phyloP scores from a whole-genome alignment of 805 yeast genomes.

The Sugiyamaella chiloensis region DNA sequence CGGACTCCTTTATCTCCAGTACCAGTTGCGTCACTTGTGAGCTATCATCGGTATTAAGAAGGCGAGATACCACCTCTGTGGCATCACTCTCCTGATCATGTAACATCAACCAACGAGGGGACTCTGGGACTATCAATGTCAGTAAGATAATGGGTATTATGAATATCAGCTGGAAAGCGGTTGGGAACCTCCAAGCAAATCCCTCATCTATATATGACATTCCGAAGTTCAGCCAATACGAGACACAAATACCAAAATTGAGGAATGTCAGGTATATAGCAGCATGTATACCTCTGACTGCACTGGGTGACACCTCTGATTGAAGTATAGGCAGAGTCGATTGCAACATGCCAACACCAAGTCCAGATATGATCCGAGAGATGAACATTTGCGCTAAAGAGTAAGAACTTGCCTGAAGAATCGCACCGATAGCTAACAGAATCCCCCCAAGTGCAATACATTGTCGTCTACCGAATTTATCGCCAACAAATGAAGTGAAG shows the following conservation, averaged over 20 bases:
- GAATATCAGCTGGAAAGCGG: slow-evolving; percentile 21
- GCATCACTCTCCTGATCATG: slow-evolving; percentile 68
- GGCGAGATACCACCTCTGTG: slow-evolving; percentile 17
- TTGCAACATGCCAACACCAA: slow-evolving; percentile 74
- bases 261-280: slow-evolving; percentile 23
- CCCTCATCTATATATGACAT: slow-evolving; percentile 24
- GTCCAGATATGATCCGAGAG: slow-evolving; percentile 69
- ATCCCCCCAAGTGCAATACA: slow-evolving; percentile 47
- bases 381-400: slow-evolving; percentile 30
- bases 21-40: not conserved
- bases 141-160: slow-evolving; percentile 41
- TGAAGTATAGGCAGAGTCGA: slow-evolving; percentile 84
- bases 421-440: slow-evolving; percentile 49
- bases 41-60: slow-evolving; percentile 10
- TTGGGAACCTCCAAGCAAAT: slow-evolving; percentile 30
- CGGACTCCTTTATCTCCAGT: slow-evolving; percentile 3
- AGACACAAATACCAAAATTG: slow-evolving; percentile 31
- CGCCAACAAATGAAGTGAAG: slow-evolving; percentile 47
- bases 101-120: slow-evolving; percentile 75
- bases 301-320: slow-evolving; percentile 67
- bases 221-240: slow-evolving; percentile 32
- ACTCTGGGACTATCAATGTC: slow-evolving; percentile 61
- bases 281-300: slow-evolving; percentile 54
- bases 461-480: slow-evolving; percentile 45
- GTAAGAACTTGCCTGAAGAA: slow-evolving; percentile 40